Percentiles rank a stretch among this genome's conserved stretches.
phyloP scores from a whole-genome alignment of 192 early-diverging fungal genomes.

The Spizellomyces punctatus region DNA sequence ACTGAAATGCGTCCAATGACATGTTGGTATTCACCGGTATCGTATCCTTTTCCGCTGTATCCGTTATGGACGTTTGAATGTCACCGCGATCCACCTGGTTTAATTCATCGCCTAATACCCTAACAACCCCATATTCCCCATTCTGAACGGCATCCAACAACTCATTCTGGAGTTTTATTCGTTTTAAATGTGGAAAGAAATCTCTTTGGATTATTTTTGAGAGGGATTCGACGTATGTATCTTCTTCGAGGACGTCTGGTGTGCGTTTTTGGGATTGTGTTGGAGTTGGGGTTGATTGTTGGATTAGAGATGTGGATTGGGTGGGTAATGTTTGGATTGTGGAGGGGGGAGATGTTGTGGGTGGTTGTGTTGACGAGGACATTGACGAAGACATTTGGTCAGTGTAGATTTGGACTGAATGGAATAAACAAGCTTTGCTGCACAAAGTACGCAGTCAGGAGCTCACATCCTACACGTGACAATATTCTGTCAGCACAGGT shows the following conservation, averaged over 20 bases:
- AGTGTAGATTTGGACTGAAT: too few species aligned
- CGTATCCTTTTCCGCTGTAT: constrained; percentile 8
- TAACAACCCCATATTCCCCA: constrained; percentile 33
- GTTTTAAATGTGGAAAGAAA: constrained; percentile 76
- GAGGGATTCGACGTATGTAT: constrained; percentile 73
- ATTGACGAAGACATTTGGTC: too few species aligned
- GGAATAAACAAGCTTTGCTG: too few species aligned
- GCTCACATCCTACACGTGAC: too few species aligned
- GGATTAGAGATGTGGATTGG: too few species aligned
- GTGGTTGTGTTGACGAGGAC: too few species aligned
- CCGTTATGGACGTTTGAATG: constrained; percentile 10
- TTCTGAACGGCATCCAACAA: constrained; percentile 58
- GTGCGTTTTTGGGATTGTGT: constrained; percentile 8
- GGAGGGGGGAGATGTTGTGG: too few species aligned
- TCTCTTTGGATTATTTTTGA: constrained; percentile 80
- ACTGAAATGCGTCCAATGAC: constrained; percentile 73
- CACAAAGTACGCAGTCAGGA: too few species aligned
- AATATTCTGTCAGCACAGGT: too few species aligned
- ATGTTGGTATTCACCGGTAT: constrained; percentile 44
- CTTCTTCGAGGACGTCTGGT: constrained; percentile 70
- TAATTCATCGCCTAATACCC: constrained; percentile 27
- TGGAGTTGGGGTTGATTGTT: too few species aligned
- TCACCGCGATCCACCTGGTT: not conserved
- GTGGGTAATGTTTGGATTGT: too few species aligned
- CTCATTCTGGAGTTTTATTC: constrained; percentile 55